phyloP scores from a whole-genome alignment of 2,329 filamentous ascomycete species.

The Aureobasidium sp. region DNA sequence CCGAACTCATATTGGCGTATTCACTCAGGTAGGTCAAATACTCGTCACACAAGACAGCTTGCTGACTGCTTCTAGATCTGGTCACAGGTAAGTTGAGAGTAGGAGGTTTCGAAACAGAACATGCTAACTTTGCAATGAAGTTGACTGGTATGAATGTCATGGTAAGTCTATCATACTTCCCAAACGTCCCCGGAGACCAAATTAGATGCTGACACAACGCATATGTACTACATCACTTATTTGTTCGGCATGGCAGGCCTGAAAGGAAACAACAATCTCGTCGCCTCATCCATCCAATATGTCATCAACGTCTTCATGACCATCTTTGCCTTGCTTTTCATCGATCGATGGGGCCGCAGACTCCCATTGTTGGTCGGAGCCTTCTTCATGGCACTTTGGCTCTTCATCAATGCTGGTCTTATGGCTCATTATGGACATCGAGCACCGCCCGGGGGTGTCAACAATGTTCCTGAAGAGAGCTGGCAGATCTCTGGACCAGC shows the following conservation, averaged over 20 bases:
- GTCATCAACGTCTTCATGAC: slow-evolving; percentile 77
- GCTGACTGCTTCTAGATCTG: neutral
- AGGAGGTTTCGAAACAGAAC: neutral
- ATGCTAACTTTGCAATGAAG: neutral
- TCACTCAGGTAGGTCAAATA: slow-evolving; percentile 68
- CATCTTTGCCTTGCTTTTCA: slow-evolving; percentile 62
- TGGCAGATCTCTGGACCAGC: slow-evolving; percentile 31
- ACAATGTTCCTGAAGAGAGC: slow-evolving; percentile 33
- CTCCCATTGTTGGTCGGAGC: slow-evolving; percentile 55
- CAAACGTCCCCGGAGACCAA: slow-evolving; percentile 48
- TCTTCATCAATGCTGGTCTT: slow-evolving; percentile 54
- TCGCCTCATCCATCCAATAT: slow-evolving; percentile 63
- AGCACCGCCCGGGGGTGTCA: slow-evolving; percentile 27
- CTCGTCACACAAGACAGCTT: accelerated
- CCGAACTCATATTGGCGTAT: slow-evolving; percentile 61
- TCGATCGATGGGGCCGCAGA: slow-evolving; percentile 69
- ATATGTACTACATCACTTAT: slow-evolving; percentile 44
- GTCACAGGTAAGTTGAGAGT: neutral
- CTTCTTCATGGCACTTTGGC: slow-evolving; percentile 52
- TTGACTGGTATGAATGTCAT: neutral
- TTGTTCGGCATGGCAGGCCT: slow-evolving; percentile 65
- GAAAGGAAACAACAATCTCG: slow-evolving; percentile 42
- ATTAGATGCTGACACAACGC: neutral
- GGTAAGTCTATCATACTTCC: slow-evolving; percentile 25
- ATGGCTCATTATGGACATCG: slow-evolving; percentile 49